A percentile compares a stretch with the other conserved stretches of the same genome.
Conservation (phyloP, 805 yeast species). For the Kodamaea fukazawae region DNA sequence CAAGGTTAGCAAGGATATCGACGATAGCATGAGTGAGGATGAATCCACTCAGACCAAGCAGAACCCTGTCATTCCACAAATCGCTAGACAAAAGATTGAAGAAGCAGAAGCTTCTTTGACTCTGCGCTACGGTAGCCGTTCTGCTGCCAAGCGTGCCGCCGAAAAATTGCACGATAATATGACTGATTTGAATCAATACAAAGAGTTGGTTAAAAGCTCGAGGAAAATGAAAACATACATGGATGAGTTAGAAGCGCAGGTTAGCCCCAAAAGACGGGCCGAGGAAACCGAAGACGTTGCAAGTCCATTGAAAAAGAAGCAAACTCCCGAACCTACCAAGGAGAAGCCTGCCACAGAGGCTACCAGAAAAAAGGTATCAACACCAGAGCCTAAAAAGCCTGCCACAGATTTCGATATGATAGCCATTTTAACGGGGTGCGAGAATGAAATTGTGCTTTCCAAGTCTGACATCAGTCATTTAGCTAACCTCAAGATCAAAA, state of each 20-base stretch:
- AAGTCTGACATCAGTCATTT: slow-evolving; percentile 45
- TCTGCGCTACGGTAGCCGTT: slow-evolving; percentile 32
- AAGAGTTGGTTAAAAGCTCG: slow-evolving; percentile 46
- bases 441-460: slow-evolving; percentile 37
- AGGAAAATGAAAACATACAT: slow-evolving; percentile 36
- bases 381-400: background rate
- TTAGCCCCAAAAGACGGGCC: slow-evolving; percentile 8
- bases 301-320: slow-evolving; percentile 12
- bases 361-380: background rate
- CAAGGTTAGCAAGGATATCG: slow-evolving; percentile 21
- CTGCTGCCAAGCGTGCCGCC: slow-evolving; percentile 68
- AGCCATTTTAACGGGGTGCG: slow-evolving; percentile 68
- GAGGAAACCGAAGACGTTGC: background rate
- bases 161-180: slow-evolving; percentile 64
- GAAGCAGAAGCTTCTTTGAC: slow-evolving; percentile 4
- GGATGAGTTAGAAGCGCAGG: slow-evolving; percentile 29
- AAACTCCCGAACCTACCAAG: slow-evolving; percentile 15
- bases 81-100: slow-evolving; percentile 12
- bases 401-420: slow-evolving; percentile 35
- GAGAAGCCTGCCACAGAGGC: slow-evolving; percentile 1
- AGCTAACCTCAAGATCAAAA: slow-evolving; percentile 54
- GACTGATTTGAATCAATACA: slow-evolving; percentile 63
- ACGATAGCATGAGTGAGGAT: slow-evolving; percentile 28
- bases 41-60: slow-evolving; percentile 15
- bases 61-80: slow-evolving; percentile 12